phyloP scores from a whole-genome alignment of 2,329 filamentous ascomycete genomes.

The Alternaria brassicicola region DNA sequence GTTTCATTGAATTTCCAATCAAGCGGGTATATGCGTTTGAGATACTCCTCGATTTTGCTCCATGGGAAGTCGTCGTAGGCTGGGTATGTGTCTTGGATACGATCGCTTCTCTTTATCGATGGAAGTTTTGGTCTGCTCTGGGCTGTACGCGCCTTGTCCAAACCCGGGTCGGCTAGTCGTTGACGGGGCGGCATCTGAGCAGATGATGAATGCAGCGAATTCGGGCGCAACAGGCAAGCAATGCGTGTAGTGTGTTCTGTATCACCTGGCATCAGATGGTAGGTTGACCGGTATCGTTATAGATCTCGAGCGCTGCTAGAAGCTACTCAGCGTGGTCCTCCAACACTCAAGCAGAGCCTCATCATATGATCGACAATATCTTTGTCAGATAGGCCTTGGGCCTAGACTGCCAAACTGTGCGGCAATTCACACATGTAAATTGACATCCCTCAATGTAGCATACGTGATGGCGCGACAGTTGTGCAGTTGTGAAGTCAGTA shows the following conservation, averaged over 20 bases:
- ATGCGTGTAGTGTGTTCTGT: neutral
- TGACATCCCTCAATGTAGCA: neutral
- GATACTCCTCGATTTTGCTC: constrained; percentile 21
- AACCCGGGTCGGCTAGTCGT: constrained; percentile 5
- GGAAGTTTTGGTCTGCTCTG: constrained; percentile 16
- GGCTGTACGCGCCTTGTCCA: constrained; percentile 6
- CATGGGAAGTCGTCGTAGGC: constrained; percentile 24
- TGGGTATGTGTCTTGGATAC: constrained; percentile 19
- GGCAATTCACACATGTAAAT: neutral
- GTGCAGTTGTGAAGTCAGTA: neutral
- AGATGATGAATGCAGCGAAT: neutral
- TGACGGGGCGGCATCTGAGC: neutral
- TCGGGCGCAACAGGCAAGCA: neutral
- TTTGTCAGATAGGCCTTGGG: too few relatives aligned
- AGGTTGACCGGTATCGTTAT: neutral
- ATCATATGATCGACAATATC: neutral
- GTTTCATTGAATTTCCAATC: constrained; percentile 19
- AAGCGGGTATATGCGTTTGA: constrained; percentile 15
- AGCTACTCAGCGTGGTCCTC: neutral
- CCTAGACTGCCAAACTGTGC: neutral
- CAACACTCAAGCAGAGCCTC: neutral
- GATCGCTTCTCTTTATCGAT: neutral
- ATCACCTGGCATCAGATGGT: neutral
- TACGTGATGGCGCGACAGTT: neutral
- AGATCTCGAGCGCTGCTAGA: neutral